Evolutionary conservation across 768 basidiomycete genomes (phyloP).

Genomic region (Cyathus striatus): DNA sequence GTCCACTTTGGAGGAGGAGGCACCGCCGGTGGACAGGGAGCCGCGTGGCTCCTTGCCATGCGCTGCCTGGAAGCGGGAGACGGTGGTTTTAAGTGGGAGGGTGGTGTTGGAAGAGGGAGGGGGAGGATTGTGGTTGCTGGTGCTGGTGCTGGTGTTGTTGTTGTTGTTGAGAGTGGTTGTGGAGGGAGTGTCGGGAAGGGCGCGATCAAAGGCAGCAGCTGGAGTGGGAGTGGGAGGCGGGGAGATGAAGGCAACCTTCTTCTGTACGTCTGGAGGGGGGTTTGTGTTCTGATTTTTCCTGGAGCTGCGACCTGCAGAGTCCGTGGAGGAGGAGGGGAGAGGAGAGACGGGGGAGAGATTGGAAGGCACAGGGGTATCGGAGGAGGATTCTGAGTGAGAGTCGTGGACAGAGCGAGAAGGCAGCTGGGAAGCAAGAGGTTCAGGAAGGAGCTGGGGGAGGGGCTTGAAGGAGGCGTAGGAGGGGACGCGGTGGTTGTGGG

Average conservation of each 20-base stretch:
- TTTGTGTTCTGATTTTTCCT: constrained; percentile 21
- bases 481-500: constrained; percentile 33
- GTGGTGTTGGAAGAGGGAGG: constrained; percentile 26
- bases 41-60: constrained; percentile 69
- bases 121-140: constrained; percentile 15
- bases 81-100: constrained; percentile 53
- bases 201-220: constrained; percentile 57
- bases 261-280: constrained; percentile 27
- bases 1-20: constrained; percentile 64
- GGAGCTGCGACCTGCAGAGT: constrained; percentile 16
- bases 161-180: constrained; percentile 10
- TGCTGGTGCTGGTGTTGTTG: background rate
- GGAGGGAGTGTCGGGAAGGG: constrained; percentile 42
- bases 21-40: constrained; percentile 59
- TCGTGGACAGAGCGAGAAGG: constrained; percentile 22
- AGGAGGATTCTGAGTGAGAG: constrained; percentile 21
- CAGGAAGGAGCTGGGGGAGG: constrained; percentile 57
- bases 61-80: constrained; percentile 73
- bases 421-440: constrained; percentile 27
- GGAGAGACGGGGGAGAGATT: constrained; percentile 13
- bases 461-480: constrained; percentile 59
- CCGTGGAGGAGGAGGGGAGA: constrained; percentile 16
- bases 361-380: constrained; percentile 19
- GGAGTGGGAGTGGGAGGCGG: constrained; percentile 15
- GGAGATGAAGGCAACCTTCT: constrained; percentile 22